Base-by-base conservation (phyloP, 2,329 filamentous ascomycete genomes). In the Diplocarpon mali region DNA sequence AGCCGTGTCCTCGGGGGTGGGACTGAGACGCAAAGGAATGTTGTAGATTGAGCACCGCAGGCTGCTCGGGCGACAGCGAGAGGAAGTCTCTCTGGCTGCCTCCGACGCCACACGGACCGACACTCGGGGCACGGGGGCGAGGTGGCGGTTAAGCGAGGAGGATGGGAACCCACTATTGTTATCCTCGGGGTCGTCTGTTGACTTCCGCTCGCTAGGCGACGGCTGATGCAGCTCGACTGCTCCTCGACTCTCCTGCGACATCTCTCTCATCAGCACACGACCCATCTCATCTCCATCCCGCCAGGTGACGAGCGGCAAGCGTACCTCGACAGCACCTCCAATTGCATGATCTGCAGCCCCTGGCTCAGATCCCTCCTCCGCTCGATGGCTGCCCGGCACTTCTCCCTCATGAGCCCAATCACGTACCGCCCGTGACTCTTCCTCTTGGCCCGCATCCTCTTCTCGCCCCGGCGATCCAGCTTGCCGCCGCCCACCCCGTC, bases 371-470 rank as follows among this genome's bases (percentile, higher is more conserved):
- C 47, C 37, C 42, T 48, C 34, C 51, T 49, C 40, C 36, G 40
- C 37, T 44, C 43, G 5, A 57, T 10, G 3, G 50, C 50, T 15
- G 53, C 51, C 12, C 39, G 34, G 34, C 43, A 47, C 40, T 54
- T 53, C 2, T 24, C 32, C 31, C 48, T 44, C 52, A 57, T 56
- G 30, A 50, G 29, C 13, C 42, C 41, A 40, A 55, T 54, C 36
- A 55, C 46, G 42, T 48, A 52, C 42, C 39, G 43, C 17, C 42
- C 47, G 42, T 57, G 50, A 14, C 35, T 46, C 43, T 47, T 46
- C 34, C 48, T 49, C 42, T 44, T 44, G 27, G 49, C 35, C 14
- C 40, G 46, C 8, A 45, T 28, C 29, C 39, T 30, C 35, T 36
- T 49, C 40, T 50, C 38, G 9, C 35, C 44, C 16, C 44, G 40